A percentile compares a stretch with the other conserved stretches of the same genome.
Conservation (phyloP, 129 eudicot species). For the Escallonia rubra region DNA sequence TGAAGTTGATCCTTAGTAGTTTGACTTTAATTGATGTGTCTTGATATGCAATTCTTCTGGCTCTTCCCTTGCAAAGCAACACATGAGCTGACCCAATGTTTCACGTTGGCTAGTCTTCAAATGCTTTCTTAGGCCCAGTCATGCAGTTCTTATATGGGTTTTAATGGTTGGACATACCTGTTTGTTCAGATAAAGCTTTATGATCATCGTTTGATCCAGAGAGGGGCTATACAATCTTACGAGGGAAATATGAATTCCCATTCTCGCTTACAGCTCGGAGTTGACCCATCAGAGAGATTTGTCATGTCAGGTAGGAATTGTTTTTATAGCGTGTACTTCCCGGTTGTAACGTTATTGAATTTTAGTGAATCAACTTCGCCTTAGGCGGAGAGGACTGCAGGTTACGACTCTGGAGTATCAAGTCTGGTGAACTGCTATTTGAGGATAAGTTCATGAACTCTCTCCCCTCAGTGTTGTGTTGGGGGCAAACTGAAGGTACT, state of each 20-base stretch:
- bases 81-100: no score
- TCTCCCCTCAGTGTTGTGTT: slow-evolving; percentile 58
- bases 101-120: no score
- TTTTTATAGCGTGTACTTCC: neutral
- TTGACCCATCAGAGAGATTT: slow-evolving; percentile 77
- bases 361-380: neutral
- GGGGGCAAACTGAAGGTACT: slow-evolving; percentile 49
- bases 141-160: neutral
- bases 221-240: slow-evolving; percentile 71
- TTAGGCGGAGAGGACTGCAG: slow-evolving; percentile 87
- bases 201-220: slow-evolving; percentile 71
- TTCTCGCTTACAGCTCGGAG: slow-evolving; percentile 63
- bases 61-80: no score
- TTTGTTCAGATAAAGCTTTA: slow-evolving; percentile 66
- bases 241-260: slow-evolving; percentile 85
- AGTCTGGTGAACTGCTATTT: slow-evolving; percentile 74
- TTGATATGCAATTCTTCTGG: no score
- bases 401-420: slow-evolving; percentile 73
- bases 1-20: no score
- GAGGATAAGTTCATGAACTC: slow-evolving; percentile 61
- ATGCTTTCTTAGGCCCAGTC: no score
- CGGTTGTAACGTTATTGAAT: neutral
- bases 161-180: neutral
- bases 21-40: no score
- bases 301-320: slow-evolving; percentile 58